Evolutionary conservation across 345 rosid species (phyloP).

Genomic region (Eutrema japonicum): DNA sequence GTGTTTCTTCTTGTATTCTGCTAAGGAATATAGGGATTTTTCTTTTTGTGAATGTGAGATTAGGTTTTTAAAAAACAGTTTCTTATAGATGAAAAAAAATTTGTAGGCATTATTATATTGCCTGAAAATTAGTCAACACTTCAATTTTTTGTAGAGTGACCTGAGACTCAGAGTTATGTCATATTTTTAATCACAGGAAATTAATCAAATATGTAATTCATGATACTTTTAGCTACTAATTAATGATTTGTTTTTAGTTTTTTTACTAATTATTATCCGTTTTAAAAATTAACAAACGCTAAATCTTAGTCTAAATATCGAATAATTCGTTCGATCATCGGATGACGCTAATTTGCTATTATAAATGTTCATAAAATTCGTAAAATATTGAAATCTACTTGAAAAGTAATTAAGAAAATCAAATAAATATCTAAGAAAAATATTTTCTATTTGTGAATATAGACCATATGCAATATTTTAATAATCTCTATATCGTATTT

Average conservation of each 20-base stretch:
- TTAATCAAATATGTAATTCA: neutral
- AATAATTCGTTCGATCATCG: too few relatives aligned
- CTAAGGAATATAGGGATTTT: neutral
- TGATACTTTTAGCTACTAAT: neutral
- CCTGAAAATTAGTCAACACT: conserved; percentile 11
- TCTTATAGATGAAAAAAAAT: neutral
- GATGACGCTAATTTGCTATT: too few relatives aligned
- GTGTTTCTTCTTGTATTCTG: neutral
- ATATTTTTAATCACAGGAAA: neutral
- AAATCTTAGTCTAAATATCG: too few relatives aligned
- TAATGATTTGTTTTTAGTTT: neutral
- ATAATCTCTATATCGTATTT: too few relatives aligned
- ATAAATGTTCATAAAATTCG: too few relatives aligned
- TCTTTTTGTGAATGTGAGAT: neutral
- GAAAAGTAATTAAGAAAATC: too few relatives aligned
- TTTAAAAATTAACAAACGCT: too few relatives aligned
- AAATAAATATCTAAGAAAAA: too few relatives aligned
- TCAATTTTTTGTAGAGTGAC: neutral
- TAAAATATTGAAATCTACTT: too few relatives aligned
- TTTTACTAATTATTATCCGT: too few relatives aligned
- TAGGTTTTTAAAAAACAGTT: neutral
- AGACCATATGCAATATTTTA: too few relatives aligned
- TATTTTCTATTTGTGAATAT: too few relatives aligned
- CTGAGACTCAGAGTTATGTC: neutral
- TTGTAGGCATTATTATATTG: neutral